phyloP scores from a whole-genome alignment of 2,329 filamentous ascomycete species.

The Plenodomus tracheiphilus region DNA sequence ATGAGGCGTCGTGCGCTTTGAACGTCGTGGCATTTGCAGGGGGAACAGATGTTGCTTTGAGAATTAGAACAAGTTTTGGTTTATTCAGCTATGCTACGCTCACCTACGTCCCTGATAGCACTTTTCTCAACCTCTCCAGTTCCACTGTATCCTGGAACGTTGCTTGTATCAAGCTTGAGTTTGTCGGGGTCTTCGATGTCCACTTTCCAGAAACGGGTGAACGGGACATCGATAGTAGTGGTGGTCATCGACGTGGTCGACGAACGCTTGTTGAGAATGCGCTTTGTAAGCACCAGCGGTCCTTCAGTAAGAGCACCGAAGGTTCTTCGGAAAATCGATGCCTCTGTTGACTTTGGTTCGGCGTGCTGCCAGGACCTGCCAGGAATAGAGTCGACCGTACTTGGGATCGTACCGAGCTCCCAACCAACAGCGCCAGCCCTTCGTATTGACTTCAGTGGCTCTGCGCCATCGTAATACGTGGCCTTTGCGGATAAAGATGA shows the following conservation, averaged over 20 bases:
- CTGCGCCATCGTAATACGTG: conserved; percentile 1
- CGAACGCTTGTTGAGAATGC: background rate
- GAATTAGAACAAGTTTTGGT: conserved; percentile 8
- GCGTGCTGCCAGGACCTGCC: conserved; percentile 24
- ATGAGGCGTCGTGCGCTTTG: no score
- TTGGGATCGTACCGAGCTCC: conserved; percentile 50
- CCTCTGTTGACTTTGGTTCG: conserved; percentile 7
- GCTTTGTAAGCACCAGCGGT: conserved; percentile 46
- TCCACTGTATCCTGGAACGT: background rate
- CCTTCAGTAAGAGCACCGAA: conserved; percentile 68
- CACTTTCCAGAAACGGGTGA: conserved; percentile 41
- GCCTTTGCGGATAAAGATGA: background rate
- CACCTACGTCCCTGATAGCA: conserved; percentile 11
- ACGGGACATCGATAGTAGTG: conserved; percentile 56
- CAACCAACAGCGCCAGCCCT: conserved; percentile 8
- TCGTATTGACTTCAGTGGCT: background rate
- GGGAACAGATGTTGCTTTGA: conserved; percentile 1
- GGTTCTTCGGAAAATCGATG: conserved; percentile 38
- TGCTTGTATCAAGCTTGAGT: no score
- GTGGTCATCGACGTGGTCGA: background rate
- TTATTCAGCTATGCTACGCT: conserved; percentile 5
- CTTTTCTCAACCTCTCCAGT: background rate
- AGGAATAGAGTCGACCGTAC: conserved; percentile 47
- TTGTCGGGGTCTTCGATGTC: conserved; percentile 1
- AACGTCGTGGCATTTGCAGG: background rate